Conservation (phyloP, 2,329 filamentous ascomycete species). For the Phialophora macrospora region DNA sequence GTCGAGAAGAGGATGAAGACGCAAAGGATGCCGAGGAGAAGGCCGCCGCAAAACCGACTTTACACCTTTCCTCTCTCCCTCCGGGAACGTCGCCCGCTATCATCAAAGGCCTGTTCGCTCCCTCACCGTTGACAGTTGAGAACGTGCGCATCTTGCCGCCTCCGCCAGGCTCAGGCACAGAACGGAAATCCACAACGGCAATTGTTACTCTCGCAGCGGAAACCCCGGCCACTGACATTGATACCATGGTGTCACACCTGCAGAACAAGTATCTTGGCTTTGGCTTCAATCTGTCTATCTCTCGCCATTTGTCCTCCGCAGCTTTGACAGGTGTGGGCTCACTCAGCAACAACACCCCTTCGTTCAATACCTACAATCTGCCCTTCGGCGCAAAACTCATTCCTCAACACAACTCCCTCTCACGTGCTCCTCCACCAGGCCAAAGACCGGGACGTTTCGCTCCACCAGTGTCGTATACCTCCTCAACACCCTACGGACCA, state of each 20-base stretch:
- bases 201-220: conserved; percentile 82
- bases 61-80: conserved; percentile 61
- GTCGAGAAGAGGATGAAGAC: conserved; percentile 22
- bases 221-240: conserved; percentile 81
- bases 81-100: conserved; percentile 57
- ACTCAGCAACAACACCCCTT: conserved; percentile 53
- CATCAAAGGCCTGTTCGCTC: conserved; percentile 55
- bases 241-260: conserved; percentile 74
- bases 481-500: conserved; percentile 47
- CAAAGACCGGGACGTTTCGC: conserved; percentile 69
- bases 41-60: conserved; percentile 58
- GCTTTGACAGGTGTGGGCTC: conserved; percentile 63
- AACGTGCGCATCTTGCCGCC: conserved; percentile 72
- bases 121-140: conserved; percentile 67
- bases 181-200: conserved; percentile 74
- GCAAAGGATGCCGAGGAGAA: conserved; percentile 42
- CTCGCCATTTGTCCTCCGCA: conserved; percentile 80
- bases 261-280: conserved; percentile 85
- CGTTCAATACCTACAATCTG: conserved; percentile 56
- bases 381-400: conserved; percentile 79
- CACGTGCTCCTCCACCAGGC: conserved; percentile 55
- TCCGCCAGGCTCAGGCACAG: conserved; percentile 55
- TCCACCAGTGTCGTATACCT: conserved; percentile 73
- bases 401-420: conserved; percentile 56
- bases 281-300: conserved; percentile 79